Conservation (phyloP, 441 rosid genomes). For the Populus hybrid region DNA sequence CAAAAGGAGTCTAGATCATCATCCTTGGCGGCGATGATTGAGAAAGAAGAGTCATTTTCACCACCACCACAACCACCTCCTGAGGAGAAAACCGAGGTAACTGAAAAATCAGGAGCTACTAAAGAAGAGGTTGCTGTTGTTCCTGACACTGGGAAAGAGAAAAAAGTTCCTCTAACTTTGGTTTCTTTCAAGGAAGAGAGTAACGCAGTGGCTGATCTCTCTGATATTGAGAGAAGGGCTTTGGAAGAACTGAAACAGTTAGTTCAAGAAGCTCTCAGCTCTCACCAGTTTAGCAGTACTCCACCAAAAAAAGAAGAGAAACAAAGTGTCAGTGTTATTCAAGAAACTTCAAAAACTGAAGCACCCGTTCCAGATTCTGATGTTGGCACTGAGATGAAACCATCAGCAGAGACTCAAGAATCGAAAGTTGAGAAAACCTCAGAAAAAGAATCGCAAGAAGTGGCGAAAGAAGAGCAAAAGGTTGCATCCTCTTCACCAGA, state of each 20-base stretch:
- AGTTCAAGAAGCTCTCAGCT: conserved; percentile 52
- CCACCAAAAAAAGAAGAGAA: conserved; percentile 19
- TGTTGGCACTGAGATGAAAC: conserved; percentile 27
- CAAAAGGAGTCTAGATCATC: conserved; percentile 37
- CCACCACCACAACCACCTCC: background rate
- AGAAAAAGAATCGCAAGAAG: conserved; percentile 15
- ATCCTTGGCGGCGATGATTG: conserved; percentile 41
- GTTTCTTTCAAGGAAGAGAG: conserved; percentile 87
- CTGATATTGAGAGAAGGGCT: conserved; percentile 57
- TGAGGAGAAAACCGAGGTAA: conserved; percentile 15
- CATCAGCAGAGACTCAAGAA: conserved; percentile 5
- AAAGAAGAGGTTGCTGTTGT: conserved; percentile 23
- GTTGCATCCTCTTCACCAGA: conserved; percentile 16
- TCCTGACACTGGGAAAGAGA: conserved; percentile 7
- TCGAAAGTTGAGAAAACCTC: conserved; percentile 23
- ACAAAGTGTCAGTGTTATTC: background rate
- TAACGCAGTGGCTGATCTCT: conserved; percentile 61
- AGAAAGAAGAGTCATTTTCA: conserved; percentile 23
- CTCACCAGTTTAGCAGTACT: conserved; percentile 40
- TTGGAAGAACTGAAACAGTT: conserved; percentile 58
- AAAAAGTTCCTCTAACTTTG: conserved; percentile 38
- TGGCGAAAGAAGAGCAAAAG: conserved; percentile 8
- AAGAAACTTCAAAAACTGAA: conserved; percentile 3
- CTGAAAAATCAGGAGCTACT: conserved; percentile 10
- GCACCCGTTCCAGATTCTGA: conserved; percentile 18